Evolutionary conservation across 371 early-diverging fungal species (phyloP).

Genomic region (Mucor circinelloides): DNA sequence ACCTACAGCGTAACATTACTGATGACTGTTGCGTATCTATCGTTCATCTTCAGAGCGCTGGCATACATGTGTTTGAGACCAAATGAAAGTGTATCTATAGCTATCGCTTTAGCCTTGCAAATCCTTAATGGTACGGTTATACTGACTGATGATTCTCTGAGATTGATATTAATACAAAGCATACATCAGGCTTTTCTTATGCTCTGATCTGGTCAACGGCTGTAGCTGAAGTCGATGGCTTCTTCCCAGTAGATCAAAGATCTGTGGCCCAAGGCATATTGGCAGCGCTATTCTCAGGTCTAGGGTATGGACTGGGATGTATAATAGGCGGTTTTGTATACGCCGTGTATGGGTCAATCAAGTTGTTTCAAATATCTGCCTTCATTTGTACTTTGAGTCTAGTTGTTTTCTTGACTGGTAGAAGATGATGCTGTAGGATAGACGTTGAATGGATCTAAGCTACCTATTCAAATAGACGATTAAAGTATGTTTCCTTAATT

Average conservation of each 20-base stretch:
- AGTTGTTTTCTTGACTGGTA: conserved; percentile 31
- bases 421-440: background rate
- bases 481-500: no score
- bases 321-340: conserved; percentile 38
- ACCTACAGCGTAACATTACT: conserved; percentile 30
- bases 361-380: conserved; percentile 29
- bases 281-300: conserved; percentile 36
- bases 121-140: conserved; percentile 39
- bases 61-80: conserved; percentile 31
- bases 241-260: conserved; percentile 43
- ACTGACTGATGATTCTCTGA: no score
- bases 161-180: background rate
- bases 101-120: conserved; percentile 33
- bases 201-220: conserved; percentile 42
- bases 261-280: conserved; percentile 46
- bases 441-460: no score
- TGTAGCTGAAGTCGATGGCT: conserved; percentile 40
- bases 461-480: no score
- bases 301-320: conserved; percentile 40
- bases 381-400: conserved; percentile 22
- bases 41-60: conserved; percentile 30
- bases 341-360: conserved; percentile 23
- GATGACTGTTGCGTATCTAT: conserved; percentile 29
- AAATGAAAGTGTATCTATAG: conserved; percentile 20
- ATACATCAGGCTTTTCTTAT: conserved; percentile 18